These are phyloP conservation scores for Rhodomyrtus tomentosa DNA, from an alignment of 345 rosid genomes.

Conservation along the genomic window DNA sequence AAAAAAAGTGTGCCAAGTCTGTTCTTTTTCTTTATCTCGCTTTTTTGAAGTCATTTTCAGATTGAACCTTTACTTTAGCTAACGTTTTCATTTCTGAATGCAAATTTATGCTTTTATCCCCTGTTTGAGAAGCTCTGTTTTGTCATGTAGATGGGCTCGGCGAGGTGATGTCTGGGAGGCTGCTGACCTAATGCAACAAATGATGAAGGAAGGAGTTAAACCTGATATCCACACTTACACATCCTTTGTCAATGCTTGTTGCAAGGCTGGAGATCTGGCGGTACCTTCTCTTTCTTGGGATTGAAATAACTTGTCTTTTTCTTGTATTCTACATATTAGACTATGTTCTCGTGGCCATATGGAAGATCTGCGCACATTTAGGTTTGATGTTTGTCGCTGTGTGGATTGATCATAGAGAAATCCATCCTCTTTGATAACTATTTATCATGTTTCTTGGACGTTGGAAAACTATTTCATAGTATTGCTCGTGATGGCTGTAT, in stretches of 20 bases:
- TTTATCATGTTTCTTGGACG: background rate
- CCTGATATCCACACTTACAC: constrained; percentile 93
- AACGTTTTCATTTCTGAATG: background rate
- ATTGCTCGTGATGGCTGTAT: background rate
- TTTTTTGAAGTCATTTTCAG: background rate
- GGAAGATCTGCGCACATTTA: background rate
- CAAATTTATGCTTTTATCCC: background rate
- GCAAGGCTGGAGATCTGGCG: constrained; percentile 96
- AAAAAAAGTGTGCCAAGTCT: background rate
- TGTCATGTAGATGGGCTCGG: constrained; percentile 73
- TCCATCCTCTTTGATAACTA: background rate
- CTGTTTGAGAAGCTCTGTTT: background rate
- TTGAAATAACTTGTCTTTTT: background rate
- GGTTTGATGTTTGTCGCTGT: background rate
- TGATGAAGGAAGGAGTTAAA: constrained; percentile 74
- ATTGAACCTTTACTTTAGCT: background rate
- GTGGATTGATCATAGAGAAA: background rate
- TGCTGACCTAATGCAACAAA: constrained; percentile 88
- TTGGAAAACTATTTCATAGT: background rate
- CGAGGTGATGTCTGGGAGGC: constrained; percentile 99
- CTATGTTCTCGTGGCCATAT: background rate
- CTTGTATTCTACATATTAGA: background rate
- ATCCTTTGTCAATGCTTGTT: constrained; percentile 86
- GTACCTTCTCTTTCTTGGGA: constrained; percentile 20
- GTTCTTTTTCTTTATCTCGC: background rate